A percentile compares a stretch with the other conserved stretches of the same genome.
Evolutionary conservation across 2,329 filamentous ascomycete genomes (phyloP).

Genomic region (Colletotrichum euphorbiae): DNA sequence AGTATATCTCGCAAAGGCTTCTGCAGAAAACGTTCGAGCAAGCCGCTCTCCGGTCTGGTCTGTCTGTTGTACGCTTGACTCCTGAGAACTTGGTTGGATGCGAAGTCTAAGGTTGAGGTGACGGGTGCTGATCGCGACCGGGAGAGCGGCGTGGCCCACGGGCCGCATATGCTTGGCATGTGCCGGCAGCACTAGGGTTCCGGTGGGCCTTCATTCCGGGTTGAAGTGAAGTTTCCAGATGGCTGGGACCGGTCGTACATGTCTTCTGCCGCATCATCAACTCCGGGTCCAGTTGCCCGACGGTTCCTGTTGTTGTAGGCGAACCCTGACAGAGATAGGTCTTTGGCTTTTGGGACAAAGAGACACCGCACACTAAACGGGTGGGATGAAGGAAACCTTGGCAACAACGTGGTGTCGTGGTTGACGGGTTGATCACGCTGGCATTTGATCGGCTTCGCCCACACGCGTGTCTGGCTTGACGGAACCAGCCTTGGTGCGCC

Average conservation of each 20-base stretch:
- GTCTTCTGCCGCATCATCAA: slow-evolving; percentile 3
- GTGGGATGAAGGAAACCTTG: slow-evolving; percentile 6
- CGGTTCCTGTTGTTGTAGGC: neutral
- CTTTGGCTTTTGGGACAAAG: slow-evolving; percentile 1
- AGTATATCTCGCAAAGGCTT: neutral
- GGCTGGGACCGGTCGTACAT: slow-evolving; percentile 27
- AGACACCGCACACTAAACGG: neutral
- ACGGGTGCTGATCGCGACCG: neutral
- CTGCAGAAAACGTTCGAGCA: slow-evolving; percentile 2
- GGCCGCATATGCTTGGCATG: slow-evolving; percentile 12
- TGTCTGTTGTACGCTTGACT: neutral
- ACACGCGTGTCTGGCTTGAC: slow-evolving; percentile 13
- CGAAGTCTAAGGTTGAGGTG: neutral
- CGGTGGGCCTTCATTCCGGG: slow-evolving; percentile 22
- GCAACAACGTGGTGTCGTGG: slow-evolving; percentile 30
- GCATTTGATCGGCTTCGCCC: slow-evolving; percentile 28
- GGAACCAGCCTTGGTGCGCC: slow-evolving; percentile 22
- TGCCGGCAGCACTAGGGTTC: neutral
- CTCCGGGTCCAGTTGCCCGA: neutral
- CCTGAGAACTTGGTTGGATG: neutral
- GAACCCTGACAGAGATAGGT: neutral
- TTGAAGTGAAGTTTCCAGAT: slow-evolving; percentile 27
- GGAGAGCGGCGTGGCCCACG: neutral
- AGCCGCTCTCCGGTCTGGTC: slow-evolving; percentile 2
- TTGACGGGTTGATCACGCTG: slow-evolving; percentile 24